Evolutionary conservation across 23 red algal species (phyloP), one percentile per base, ranked within the genome.

Genomic region (Gracilariopsis chorda): DNA sequence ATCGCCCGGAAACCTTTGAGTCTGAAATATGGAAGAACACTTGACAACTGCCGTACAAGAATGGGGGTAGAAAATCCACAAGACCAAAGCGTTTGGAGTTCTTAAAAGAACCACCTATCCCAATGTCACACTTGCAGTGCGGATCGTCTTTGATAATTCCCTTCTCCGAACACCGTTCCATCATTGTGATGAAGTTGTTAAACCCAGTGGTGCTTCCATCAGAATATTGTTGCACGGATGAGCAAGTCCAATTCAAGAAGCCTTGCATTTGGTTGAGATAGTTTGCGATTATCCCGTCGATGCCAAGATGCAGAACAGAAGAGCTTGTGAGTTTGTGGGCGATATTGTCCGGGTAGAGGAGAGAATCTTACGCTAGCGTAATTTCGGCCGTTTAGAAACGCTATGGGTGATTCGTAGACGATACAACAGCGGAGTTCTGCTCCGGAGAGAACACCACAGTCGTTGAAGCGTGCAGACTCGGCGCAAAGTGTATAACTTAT

Each of bases 41-140:
- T 27, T 53, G 63, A 37, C 53, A 37, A 13, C 48, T 47, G 16
- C 76, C 84, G 65, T 36, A 39, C 11, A 76, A 16, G 43, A 88
- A 88, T 10, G 84, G 48, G 4, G 68, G 67, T 19, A 88, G 33
- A 44, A 74, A 88, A 60, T 88, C 84, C 10, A 88, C 70, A 27
- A 25, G 47, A 10, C 7, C 6, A 43, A 57, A 74, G 19, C 84
- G 84, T 3, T 53, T 29, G 40, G 20, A 39, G 21, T 49, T 88
- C 3, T 14, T 13, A 36, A 75, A 58, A 39, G 41, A 88, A 28
- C 84, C 84, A 45, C 63, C 27, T 63, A 28, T 39, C 3, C 64
- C 84, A 17, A 88, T 53, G 23, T 88, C 84, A 48, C 84, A 88
- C 0, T 11, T 12, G 64, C 84, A 88, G 19, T 70, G n/a, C 1